phyloP scores from a whole-genome alignment of 768 basidiomycete species.

The Piloderma croceum region DNA sequence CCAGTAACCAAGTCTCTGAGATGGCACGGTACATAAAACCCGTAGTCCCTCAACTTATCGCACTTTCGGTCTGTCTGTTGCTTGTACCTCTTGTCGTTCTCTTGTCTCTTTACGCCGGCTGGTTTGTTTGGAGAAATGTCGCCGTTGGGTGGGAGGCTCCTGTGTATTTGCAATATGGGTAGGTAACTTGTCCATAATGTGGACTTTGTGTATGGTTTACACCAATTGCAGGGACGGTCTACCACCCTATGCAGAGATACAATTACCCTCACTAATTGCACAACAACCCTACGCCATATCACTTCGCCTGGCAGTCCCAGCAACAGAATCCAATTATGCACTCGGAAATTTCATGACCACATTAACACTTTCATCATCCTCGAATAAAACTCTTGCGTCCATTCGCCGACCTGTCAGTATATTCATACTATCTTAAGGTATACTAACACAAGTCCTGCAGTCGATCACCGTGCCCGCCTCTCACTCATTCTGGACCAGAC shows the following conservation, averaged over 20 bases:
- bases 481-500: too few species aligned
- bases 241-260: constrained; percentile 55
- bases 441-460: too few species aligned
- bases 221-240: constrained; percentile 54
- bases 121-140: constrained; percentile 66
- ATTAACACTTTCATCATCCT: constrained; percentile 50
- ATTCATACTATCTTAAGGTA: not conserved
- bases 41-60: constrained; percentile 61
- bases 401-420: constrained; percentile 62
- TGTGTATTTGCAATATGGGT: constrained; percentile 80
- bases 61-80: constrained; percentile 53
- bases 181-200: constrained; percentile 19
- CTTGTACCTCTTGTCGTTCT: constrained; percentile 58
- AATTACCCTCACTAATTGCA: constrained; percentile 46
- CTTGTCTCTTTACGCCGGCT: constrained; percentile 63
- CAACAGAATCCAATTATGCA: constrained; percentile 58
- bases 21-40: not conserved
- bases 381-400: constrained; percentile 57
- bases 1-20: not conserved
- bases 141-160: constrained; percentile 67
- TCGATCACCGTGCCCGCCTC: too few species aligned
- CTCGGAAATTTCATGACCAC: constrained; percentile 85
- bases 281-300: constrained; percentile 74
- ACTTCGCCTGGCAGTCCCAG: constrained; percentile 59
- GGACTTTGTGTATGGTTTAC: not conserved